These are phyloP conservation scores for Pseudognaphalium luteoalbum DNA, from an alignment of 129 eudicot genomes.

Conservation along the genomic window DNA sequence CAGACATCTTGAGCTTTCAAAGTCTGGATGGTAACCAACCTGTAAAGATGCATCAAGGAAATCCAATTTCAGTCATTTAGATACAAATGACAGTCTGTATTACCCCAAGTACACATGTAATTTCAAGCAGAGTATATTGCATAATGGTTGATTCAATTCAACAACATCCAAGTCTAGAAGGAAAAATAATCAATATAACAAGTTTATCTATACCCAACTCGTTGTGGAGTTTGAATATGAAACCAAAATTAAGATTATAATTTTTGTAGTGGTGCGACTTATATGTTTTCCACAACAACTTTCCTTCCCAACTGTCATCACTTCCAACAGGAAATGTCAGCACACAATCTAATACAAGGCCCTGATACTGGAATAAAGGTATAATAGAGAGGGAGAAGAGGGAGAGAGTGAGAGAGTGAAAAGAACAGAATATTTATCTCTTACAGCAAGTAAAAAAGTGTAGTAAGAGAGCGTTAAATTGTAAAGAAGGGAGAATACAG, in stretches of 20 bases:
- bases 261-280: background rate
- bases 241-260: background rate
- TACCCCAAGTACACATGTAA: background rate
- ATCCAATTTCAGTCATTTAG: background rate
- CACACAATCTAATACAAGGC: background rate
- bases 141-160: too few species aligned
- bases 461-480: too few species aligned
- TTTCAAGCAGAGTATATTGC: background rate
- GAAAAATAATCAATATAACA: background rate
- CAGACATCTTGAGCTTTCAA: constrained; percentile 77
- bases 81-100: background rate
- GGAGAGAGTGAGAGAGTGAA: too few species aligned
- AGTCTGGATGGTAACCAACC: constrained; percentile 93
- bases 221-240: too few species aligned
- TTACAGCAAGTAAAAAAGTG: too few species aligned
- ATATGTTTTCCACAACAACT: background rate
- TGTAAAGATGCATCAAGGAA: constrained; percentile 32
- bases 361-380: background rate
- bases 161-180: too few species aligned
- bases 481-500: background rate
- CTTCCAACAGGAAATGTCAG: background rate
- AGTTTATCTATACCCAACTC: too few species aligned
- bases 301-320: background rate
- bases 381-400: too few species aligned
- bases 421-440: too few species aligned